Conservation (phyloP, 345 rosid species). For the Acer yangbiense region DNA sequence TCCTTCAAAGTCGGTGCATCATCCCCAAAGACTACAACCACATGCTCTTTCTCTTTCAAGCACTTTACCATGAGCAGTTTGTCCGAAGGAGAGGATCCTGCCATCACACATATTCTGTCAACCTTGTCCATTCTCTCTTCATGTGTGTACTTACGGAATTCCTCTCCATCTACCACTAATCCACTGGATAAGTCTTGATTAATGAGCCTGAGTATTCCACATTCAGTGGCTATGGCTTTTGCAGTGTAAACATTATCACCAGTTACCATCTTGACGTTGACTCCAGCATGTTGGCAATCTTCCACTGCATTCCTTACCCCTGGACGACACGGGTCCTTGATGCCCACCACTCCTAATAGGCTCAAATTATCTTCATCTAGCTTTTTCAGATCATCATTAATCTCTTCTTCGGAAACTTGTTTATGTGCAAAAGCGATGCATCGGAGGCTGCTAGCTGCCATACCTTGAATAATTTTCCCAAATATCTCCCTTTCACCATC, state of each 20-base stretch:
- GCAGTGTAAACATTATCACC: constrained; percentile 45
- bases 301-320: constrained; percentile 36
- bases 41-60: constrained; percentile 28
- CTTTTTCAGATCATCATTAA: constrained; percentile 13
- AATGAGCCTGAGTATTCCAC: constrained; percentile 33
- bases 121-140: constrained; percentile 32
- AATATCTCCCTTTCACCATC: constrained; percentile 13
- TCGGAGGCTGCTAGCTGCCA: constrained; percentile 39
- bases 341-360: constrained; percentile 38
- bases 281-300: constrained; percentile 42
- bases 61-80: constrained; percentile 44
- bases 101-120: constrained; percentile 42
- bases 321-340: constrained; percentile 43
- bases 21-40: constrained; percentile 29
- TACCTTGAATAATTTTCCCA: constrained; percentile 32
- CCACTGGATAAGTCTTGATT: neutral
- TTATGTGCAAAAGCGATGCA: constrained; percentile 1
- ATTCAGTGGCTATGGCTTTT: constrained; percentile 46
- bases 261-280: constrained; percentile 43
- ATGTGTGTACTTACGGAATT: constrained; percentile 26
- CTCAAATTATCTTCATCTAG: constrained; percentile 36
- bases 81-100: constrained; percentile 13
- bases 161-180: constrained; percentile 36
- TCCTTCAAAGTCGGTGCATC: constrained; percentile 46
- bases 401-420: constrained; percentile 23